Conservation (phyloP, 306 rosid genomes). For the Cucurbita moschata region DNA sequence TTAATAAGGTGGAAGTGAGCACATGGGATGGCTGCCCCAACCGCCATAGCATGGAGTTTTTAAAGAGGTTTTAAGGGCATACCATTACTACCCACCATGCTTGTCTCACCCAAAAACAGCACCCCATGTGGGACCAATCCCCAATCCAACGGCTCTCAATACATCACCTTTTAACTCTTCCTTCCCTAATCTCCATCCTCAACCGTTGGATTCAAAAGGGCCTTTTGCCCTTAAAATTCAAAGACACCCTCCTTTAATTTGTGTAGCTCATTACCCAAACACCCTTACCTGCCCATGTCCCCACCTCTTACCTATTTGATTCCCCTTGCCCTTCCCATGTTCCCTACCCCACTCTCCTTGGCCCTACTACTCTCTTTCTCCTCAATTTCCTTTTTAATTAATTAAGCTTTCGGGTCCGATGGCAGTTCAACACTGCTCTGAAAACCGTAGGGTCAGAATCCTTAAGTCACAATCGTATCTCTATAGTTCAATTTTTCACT, state of each 20-base stretch:
- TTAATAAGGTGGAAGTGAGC: not conserved
- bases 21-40: not conserved
- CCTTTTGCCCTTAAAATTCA: not conserved
- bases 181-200: not conserved
- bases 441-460: not conserved
- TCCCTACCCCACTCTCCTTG: not conserved
- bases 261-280: constrained; percentile 1
- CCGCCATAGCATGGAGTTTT: constrained; percentile 2
- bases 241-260: not conserved
- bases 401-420: not conserved
- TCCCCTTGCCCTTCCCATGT: constrained; percentile 4
- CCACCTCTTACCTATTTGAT: constrained; percentile 5
- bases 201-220: not conserved
- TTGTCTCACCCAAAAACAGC: not conserved
- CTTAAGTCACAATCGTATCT: not conserved
- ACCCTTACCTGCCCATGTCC: constrained; percentile 8
- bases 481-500: not conserved
- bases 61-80: not conserved
- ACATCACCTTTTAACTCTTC: not conserved
- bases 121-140: constrained; percentile 1
- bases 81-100: not conserved
- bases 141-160: not conserved
- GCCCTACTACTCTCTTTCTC: not conserved
- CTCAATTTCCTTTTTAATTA: not conserved
- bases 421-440: not conserved